These are phyloP conservation scores for Lodderomyces beijingensis DNA, from an alignment of 1,139 yeast genomes.

Conservation along the genomic window DNA sequence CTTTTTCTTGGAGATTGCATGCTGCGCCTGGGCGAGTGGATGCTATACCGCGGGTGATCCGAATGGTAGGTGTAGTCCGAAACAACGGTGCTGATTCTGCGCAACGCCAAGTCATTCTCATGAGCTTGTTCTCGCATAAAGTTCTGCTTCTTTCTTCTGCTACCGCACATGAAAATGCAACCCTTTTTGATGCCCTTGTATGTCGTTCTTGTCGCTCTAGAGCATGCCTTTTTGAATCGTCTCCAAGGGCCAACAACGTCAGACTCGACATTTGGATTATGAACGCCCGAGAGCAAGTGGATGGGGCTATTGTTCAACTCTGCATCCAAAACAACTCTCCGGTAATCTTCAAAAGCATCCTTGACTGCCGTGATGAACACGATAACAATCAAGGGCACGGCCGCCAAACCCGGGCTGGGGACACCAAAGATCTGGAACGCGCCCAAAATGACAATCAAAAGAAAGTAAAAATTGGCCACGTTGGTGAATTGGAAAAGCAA, in stretches of 20 bases:
- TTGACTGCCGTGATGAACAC: constrained; percentile 83
- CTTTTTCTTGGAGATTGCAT: constrained; percentile 10
- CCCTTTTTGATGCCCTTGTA: constrained; percentile 21
- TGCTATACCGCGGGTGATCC: constrained; percentile 14
- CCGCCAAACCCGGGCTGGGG: constrained; percentile 80
- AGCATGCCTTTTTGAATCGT: constrained; percentile 48
- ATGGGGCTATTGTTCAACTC: constrained; percentile 87
- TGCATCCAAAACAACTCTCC: constrained; percentile 73
- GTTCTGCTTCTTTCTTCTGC: constrained; percentile 24
- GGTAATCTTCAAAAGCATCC: constrained; percentile 92
- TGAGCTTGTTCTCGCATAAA: constrained; percentile 23
- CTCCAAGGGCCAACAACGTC: constrained; percentile 67
- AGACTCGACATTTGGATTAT: constrained; percentile 73
- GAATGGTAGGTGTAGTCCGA: constrained; percentile 28
- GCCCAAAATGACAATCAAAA: constrained; percentile 76
- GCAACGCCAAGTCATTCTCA: constrained; percentile 28
- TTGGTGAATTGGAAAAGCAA: constrained; percentile 75
- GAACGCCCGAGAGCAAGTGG: constrained; percentile 65
- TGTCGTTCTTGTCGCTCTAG: constrained; percentile 18
- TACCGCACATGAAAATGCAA: constrained; percentile 26
- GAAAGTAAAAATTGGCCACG: constrained; percentile 85
- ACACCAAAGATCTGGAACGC: constrained; percentile 91
- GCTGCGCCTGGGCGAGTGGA: constrained; percentile 11
- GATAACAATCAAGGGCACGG: constrained; percentile 92
- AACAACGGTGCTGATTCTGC: constrained; percentile 37